Evolutionary conservation across 192 early-diverging fungal species (phyloP).

Genomic region (Kickxella alabastrina): DNA sequence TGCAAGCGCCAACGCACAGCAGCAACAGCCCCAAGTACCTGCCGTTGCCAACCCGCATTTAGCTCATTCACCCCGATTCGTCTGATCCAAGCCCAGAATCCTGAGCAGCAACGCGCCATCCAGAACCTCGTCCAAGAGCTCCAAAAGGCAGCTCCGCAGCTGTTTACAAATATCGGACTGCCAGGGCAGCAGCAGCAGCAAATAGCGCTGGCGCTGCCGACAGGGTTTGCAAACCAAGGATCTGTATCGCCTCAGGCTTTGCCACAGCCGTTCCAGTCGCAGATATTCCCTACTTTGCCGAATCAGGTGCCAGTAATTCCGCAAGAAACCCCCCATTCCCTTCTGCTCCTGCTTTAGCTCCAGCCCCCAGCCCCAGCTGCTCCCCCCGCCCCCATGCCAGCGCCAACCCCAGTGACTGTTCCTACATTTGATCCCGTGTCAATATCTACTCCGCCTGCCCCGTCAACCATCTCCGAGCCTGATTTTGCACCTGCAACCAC

Average conservation of each 20-base stretch:
- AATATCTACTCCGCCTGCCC: background rate
- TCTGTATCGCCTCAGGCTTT: background rate
- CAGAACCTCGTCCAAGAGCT: slow-evolving; percentile 44
- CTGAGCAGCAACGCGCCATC: slow-evolving; percentile 42
- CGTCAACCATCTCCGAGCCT: background rate
- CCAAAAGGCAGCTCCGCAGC: slow-evolving; percentile 29
- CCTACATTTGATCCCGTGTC: background rate
- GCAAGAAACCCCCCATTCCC: slow-evolving; percentile 7
- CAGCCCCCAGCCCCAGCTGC: slow-evolving; percentile 1
- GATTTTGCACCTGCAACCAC: too few species aligned
- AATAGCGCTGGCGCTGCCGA: slow-evolving; percentile 38
- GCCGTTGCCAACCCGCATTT: too few species aligned
- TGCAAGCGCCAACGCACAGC: background rate
- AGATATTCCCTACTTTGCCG: too few species aligned
- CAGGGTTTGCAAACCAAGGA: background rate
- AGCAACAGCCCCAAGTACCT: too few species aligned
- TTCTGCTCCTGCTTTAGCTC: background rate
- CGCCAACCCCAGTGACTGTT: slow-evolving; percentile 2
- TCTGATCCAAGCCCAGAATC: slow-evolving; percentile 38
- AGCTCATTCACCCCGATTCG: slow-evolving; percentile 38
- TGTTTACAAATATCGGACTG: slow-evolving; percentile 32
- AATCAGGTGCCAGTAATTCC: too few species aligned
- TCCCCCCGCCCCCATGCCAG: background rate
- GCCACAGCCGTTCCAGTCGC: slow-evolving; percentile 9
- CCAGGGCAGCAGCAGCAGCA: slow-evolving; percentile 25